phyloP scores from a whole-genome alignment of 257 asterid genomes.

The Primulina huaijiensis region DNA sequence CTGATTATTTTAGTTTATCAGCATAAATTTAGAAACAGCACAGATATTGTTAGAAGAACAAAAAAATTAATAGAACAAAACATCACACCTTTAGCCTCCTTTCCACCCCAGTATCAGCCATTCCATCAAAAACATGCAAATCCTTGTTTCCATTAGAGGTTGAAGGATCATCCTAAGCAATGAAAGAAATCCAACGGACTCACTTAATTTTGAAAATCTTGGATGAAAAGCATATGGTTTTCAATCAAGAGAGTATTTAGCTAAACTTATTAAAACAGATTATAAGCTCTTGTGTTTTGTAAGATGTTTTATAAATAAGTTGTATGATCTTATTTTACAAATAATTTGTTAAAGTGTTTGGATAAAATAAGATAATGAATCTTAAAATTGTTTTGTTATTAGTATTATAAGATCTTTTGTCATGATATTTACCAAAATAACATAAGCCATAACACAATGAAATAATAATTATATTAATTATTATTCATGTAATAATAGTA shows the following conservation, averaged over 20 bases:
- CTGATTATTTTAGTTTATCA: constrained; percentile 36
- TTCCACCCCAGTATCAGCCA: constrained; percentile 86
- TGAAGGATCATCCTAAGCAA: constrained; percentile 71
- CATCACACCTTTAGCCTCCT: constrained; percentile 78
- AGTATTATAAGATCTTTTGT: too few relatives aligned
- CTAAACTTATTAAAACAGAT: too few relatives aligned
- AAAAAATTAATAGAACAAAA: constrained; percentile 24
- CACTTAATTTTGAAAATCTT: constrained; percentile 16
- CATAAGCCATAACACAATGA: too few relatives aligned
- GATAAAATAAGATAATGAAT: too few relatives aligned
- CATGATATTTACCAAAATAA: too few relatives aligned
- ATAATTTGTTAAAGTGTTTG: too few relatives aligned
- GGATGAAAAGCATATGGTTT: background rate
- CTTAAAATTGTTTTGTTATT: too few relatives aligned
- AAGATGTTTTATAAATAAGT: too few relatives aligned
- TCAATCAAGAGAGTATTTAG: background rate
- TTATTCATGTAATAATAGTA: too few relatives aligned
- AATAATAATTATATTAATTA: too few relatives aligned
- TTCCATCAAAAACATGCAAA: constrained; percentile 71
- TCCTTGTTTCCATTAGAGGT: constrained; percentile 69
- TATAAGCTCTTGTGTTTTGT: too few relatives aligned
- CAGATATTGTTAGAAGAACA: constrained; percentile 8
- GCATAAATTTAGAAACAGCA: background rate
- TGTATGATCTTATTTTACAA: too few relatives aligned
- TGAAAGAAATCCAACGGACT: constrained; percentile 17